Evolutionary conservation across 495 filamentous ascomycete genomes (phyloP).

Genomic region (Saxophila tyrrhenica): DNA sequence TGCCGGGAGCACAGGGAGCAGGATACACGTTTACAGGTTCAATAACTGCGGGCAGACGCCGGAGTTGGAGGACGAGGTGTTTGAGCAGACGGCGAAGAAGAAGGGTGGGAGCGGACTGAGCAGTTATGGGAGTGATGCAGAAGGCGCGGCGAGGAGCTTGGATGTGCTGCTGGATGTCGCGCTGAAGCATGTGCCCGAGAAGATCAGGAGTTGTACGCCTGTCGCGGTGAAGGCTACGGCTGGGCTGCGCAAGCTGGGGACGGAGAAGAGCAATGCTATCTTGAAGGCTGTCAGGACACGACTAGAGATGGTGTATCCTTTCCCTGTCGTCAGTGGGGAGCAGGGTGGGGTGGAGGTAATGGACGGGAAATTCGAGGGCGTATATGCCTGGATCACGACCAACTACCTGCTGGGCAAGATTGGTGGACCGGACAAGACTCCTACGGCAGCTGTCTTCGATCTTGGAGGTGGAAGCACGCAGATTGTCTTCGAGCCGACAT

Average conservation of each 20-base stretch:
- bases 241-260: slow-evolving; percentile 72
- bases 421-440: slow-evolving; percentile 75
- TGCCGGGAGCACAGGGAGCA: slow-evolving; percentile 92
- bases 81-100: slow-evolving; percentile 76
- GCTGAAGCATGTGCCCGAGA: slow-evolving; percentile 69
- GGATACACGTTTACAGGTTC: slow-evolving; percentile 97
- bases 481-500: slow-evolving; percentile 96
- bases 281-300: slow-evolving; percentile 72
- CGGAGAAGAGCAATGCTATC: slow-evolving; percentile 72
- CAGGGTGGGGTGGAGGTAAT: slow-evolving; percentile 86
- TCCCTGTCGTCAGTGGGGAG: slow-evolving; percentile 77
- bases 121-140: slow-evolving; percentile 70
- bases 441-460: slow-evolving; percentile 90
- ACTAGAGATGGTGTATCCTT: slow-evolving; percentile 83
- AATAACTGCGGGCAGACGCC: slow-evolving; percentile 95
- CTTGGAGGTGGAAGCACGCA: slow-evolving; percentile 94
- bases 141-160: slow-evolving; percentile 79
- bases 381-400: slow-evolving; percentile 98
- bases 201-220: slow-evolving; percentile 76
- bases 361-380: slow-evolving; percentile 90
- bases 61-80: slow-evolving; percentile 86
- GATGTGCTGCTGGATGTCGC: slow-evolving; percentile 81
- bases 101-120: slow-evolving; percentile 72
- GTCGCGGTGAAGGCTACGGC: slow-evolving; percentile 95
- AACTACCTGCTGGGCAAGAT: slow-evolving; percentile 98